Base-by-base conservation (phyloP, 208 protist species). In the Angomonas ambiguus region DNA sequence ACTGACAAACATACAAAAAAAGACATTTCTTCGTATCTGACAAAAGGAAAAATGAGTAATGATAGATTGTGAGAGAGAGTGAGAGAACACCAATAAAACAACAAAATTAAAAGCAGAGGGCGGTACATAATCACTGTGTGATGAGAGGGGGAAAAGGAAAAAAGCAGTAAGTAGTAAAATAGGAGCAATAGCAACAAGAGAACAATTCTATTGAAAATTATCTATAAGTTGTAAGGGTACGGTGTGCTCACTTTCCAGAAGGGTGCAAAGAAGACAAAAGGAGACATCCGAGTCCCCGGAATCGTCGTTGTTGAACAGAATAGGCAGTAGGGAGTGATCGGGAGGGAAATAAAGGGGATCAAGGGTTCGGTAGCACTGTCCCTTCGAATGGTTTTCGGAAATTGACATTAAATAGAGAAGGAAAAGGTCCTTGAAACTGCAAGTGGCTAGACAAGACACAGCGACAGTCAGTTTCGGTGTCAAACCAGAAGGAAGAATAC, bases 1-100 rank as follows among this genome's bases (percentile, higher is more conserved):
- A 32, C 22, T 57, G 2, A 13, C 8, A 22, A 81, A 33, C 76
- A 81, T 82, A 20, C 13, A 22, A 69, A 62, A 2, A 34, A 3
- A 34, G 30, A 5, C n/a, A n/a, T n/a, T n/a, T n/a, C n/a, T n/a
- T n/a, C n/a, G n/a, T n/a, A n/a, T n/a, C n/a, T n/a, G n/a, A n/a
- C n/a, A n/a, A n/a, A n/a, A n/a, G n/a, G n/a, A n/a, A n/a, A n/a
- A n/a, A n/a, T n/a, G n/a, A n/a, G n/a, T n/a, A n/a, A n/a, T n/a
- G n/a, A n/a, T n/a, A n/a, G n/a, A n/a, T n/a, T n/a, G n/a, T n/a
- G n/a, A n/a, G n/a, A n/a, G n/a, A n/a, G n/a, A n/a, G n/a, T n/a
- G 8, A 48, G 38, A 4, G 8, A 55, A 22, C 8, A 55, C 4
- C 22, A n/a, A 18, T 30, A 55, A 18, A 18, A 55, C 8, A 55